A percentile compares a stretch with the other conserved stretches of the same genome.
Evolutionary conservation across 2,329 filamentous ascomycete species (phyloP).

Genomic region (Epichloe sibirici): DNA sequence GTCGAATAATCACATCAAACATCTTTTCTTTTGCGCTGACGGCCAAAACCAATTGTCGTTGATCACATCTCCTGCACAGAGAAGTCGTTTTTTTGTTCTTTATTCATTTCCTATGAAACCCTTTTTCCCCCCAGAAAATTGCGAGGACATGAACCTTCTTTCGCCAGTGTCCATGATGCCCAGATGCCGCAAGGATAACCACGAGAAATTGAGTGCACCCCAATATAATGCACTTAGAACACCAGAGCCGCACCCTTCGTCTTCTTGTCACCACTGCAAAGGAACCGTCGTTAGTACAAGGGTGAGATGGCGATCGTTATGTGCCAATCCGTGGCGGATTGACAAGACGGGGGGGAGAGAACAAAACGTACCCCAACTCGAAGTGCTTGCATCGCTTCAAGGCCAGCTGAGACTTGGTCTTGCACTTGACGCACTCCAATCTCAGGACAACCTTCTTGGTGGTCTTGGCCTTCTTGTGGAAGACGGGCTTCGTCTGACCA

Average conservation of each 20-base stretch:
- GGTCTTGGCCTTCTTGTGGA: slow-evolving; percentile 99
- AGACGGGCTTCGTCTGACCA: slow-evolving; percentile 99
- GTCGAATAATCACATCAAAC: background rate
- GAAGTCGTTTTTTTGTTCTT: slow-evolving; percentile 13
- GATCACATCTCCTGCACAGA: slow-evolving; percentile 4
- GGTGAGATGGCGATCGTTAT: no score
- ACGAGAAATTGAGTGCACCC: slow-evolving; percentile 28
- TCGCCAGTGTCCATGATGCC: slow-evolving; percentile 38
- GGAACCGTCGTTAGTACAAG: background rate
- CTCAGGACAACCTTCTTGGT: slow-evolving; percentile 99
- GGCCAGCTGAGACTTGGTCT: slow-evolving; percentile 94
- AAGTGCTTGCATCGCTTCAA: slow-evolving; percentile 99
- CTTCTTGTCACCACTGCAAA: slow-evolving; percentile 97
- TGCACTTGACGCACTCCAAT: slow-evolving; percentile 95
- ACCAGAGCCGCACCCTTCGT: slow-evolving; percentile 99
- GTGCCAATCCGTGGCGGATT: no score
- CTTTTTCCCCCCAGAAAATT: slow-evolving; percentile 26
- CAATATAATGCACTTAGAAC: slow-evolving; percentile 65
- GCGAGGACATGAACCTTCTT: slow-evolving; percentile 31
- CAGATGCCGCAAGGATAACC: slow-evolving; percentile 32
- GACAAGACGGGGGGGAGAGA: background rate
- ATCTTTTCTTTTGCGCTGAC: background rate
- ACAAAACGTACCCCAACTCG: slow-evolving; percentile 76
- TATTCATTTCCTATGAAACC: slow-evolving; percentile 32
- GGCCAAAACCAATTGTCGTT: background rate